Conservation (phyloP, 805 yeast genomes). For the Candida takata region DNA sequence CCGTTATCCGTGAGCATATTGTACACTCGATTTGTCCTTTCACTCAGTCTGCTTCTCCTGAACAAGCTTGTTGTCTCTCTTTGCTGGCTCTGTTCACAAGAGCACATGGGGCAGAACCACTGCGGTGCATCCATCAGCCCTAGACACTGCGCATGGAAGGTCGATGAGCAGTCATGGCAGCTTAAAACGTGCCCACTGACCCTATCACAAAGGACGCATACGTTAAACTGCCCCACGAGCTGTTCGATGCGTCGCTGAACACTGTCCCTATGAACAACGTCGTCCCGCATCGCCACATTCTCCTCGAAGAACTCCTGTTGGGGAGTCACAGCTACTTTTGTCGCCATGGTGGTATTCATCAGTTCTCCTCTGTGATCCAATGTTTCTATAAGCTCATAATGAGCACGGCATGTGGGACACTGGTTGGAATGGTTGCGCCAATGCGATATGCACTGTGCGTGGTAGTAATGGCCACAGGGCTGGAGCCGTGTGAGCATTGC, state of each 20-base stretch:
- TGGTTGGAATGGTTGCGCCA: constrained; percentile 54
- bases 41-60: constrained; percentile 22
- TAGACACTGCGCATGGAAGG: constrained; percentile 36
- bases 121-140: constrained; percentile 23
- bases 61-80: constrained; percentile 15
- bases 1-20: constrained; percentile 7
- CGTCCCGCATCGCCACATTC: constrained; percentile 1
- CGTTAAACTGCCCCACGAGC: constrained; percentile 18
- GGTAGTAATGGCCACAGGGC: constrained; percentile 52
- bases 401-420: constrained; percentile 56
- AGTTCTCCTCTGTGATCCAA: constrained; percentile 18
- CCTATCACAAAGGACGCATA: constrained; percentile 21
- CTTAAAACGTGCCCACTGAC: constrained; percentile 12
- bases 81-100: constrained; percentile 29
- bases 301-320: constrained; percentile 15
- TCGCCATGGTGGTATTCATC: constrained; percentile 8
- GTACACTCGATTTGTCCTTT: constrained; percentile 23
- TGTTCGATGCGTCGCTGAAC: constrained; percentile 12
- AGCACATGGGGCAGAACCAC: constrained; percentile 51
- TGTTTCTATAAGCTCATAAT: constrained; percentile 33
- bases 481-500: constrained; percentile 24
- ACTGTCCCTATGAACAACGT: constrained; percentile 4
- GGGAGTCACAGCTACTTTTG: constrained; percentile 7
- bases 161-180: constrained; percentile 31
- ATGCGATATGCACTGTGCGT: constrained; percentile 44